These are phyloP conservation scores for Sporothrix dimorphospora DNA, from an alignment of 2,329 filamentous ascomycete genomes.

Conservation along the genomic window DNA sequence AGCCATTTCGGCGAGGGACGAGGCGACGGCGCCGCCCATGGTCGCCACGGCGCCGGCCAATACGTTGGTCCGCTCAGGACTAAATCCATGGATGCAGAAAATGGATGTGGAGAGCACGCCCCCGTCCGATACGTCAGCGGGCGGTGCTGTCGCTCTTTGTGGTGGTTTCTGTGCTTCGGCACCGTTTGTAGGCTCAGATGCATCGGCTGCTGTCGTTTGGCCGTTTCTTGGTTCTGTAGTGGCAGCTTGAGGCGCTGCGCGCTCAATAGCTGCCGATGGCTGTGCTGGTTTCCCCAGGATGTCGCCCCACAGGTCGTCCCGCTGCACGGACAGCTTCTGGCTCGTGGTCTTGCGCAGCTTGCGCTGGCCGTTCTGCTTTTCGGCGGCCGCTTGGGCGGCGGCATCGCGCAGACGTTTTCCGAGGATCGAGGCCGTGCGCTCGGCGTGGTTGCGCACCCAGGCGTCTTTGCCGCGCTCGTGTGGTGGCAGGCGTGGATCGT, in stretches of 20 bases:
- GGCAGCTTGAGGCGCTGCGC: not conserved
- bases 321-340: slow-evolving; percentile 77
- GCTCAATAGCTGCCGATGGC: not conserved
- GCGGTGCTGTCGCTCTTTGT: not conserved
- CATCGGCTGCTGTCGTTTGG: not conserved
- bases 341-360: slow-evolving; percentile 89
- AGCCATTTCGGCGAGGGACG: slow-evolving; percentile 48
- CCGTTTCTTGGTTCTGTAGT: not conserved
- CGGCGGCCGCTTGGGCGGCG: slow-evolving; percentile 42
- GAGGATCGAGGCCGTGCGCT: slow-evolving; percentile 47
- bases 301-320: slow-evolving; percentile 85
- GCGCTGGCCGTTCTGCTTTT: slow-evolving; percentile 63
- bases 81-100: slow-evolving; percentile 66
- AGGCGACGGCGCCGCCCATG: slow-evolving; percentile 51
- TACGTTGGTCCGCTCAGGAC: slow-evolving; percentile 53
- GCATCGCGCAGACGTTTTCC: slow-evolving; percentile 64
- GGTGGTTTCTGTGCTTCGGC: not conserved
- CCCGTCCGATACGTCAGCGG: not conserved
- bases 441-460: slow-evolving; percentile 58
- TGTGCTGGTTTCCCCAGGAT: slow-evolving; percentile 62
- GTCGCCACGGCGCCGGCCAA: slow-evolving; percentile 53
- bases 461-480: slow-evolving; percentile 77
- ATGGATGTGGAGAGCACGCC: slow-evolving; percentile 54
- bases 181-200: not conserved
- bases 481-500: slow-evolving; percentile 71